These are phyloP conservation scores for Phyllosticta citribraziliensis DNA, from an alignment of 2,329 filamentous ascomycete species.

Conservation along the genomic window DNA sequence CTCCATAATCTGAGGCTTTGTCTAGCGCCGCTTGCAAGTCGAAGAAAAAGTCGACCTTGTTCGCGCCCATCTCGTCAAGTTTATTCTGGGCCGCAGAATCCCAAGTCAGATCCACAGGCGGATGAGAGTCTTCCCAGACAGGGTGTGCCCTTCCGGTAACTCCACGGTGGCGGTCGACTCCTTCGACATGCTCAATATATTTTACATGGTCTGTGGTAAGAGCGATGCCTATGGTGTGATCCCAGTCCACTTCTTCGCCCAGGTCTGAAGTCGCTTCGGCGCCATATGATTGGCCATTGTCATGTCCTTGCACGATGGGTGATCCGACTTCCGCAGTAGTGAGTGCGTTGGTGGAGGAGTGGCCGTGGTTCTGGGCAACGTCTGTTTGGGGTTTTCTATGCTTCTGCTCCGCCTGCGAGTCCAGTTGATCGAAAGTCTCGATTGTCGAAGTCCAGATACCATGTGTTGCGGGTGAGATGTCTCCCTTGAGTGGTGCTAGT, in stretches of 20 bases:
- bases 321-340: background rate
- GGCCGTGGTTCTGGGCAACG: background rate
- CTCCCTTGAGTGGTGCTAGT: background rate
- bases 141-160: background rate
- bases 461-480: background rate
- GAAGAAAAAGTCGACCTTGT: background rate
- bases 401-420: background rate
- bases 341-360: background rate
- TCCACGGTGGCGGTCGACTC: background rate
- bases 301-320: background rate
- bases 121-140: background rate
- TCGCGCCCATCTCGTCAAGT: background rate
- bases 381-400: background rate
- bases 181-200: background rate
- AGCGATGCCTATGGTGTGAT: background rate
- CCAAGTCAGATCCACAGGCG: background rate
- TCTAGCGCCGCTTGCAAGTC: background rate
- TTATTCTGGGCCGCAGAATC: background rate
- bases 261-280: background rate
- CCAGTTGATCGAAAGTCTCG: background rate
- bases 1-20: background rate
- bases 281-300: background rate
- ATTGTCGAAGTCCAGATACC: background rate
- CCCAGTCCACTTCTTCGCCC: background rate
- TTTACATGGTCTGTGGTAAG: background rate